Evolutionary conservation across 2,329 filamentous ascomycete species (phyloP).

Genomic region (Metarhizium anisopliae): DNA sequence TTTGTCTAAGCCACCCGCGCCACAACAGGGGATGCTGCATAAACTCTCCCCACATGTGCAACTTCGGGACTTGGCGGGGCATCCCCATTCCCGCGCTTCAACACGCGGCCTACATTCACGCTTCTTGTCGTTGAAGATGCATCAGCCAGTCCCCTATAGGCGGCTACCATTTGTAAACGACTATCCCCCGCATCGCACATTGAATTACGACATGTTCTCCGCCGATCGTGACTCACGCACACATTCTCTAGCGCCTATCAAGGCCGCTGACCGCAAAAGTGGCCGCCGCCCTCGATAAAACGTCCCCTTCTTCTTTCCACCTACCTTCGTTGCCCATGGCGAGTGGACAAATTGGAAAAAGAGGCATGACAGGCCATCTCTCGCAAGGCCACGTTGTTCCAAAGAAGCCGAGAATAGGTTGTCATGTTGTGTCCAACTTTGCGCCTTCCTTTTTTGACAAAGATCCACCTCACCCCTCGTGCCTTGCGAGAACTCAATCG

Average conservation of each 20-base stretch:
- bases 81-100: background rate
- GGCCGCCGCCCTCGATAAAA: background rate
- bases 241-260: background rate
- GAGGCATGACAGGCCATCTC: background rate
- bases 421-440: conserved; percentile 6
- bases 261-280: background rate
- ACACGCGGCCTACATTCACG: too few relatives aligned
- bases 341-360: background rate
- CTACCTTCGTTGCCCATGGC: background rate
- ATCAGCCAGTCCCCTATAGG: too few relatives aligned
- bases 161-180: background rate
- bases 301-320: background rate
- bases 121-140: too few relatives aligned
- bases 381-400: background rate
- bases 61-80: too few relatives aligned
- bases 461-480: conserved; percentile 16
- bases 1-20: too few relatives aligned
- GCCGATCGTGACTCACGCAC: background rate
- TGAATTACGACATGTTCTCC: background rate
- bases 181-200: background rate
- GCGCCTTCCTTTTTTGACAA: conserved; percentile 17
- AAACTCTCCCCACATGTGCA: too few relatives aligned
- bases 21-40: too few relatives aligned
- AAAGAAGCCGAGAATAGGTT: background rate
- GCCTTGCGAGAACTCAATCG: conserved; percentile 16